These are phyloP conservation scores for Pseudonectria buxi DNA, from an alignment of 2,329 filamentous ascomycete genomes.

Conservation along the genomic window DNA sequence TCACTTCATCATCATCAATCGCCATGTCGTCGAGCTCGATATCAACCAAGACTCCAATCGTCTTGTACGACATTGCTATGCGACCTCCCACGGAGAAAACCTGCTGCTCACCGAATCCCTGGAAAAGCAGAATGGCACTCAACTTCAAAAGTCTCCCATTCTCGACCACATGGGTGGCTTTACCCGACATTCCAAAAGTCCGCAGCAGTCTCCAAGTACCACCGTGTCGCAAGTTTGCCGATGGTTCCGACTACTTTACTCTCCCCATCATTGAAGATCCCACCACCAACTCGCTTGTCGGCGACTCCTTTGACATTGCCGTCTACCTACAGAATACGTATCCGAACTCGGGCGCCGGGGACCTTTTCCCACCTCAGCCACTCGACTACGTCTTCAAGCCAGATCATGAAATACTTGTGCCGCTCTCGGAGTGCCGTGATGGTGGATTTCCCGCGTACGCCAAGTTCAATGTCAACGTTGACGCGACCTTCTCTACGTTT, in stretches of 20 bases:
- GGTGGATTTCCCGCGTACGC: slow-evolving; percentile 31
- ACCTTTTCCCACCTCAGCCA: slow-evolving; percentile 40
- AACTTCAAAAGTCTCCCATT: slow-evolving; percentile 35
- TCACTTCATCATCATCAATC: too few species aligned
- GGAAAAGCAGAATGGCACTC: slow-evolving; percentile 31
- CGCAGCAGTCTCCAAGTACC: slow-evolving; percentile 40
- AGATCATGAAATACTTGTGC: slow-evolving; percentile 21
- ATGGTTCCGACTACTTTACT: slow-evolving; percentile 54
- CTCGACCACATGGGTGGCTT: slow-evolving; percentile 39
- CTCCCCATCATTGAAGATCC: slow-evolving; percentile 50
- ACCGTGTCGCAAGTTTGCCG: slow-evolving; percentile 45
- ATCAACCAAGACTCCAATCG: slow-evolving; percentile 10
- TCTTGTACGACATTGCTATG: slow-evolving; percentile 38
- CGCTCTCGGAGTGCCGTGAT: slow-evolving; percentile 29
- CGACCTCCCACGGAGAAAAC: slow-evolving; percentile 22
- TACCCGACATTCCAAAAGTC: slow-evolving; percentile 44
- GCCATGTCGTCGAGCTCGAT: slow-evolving; percentile 5
- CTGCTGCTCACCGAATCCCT: slow-evolving; percentile 24
- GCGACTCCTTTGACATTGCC: slow-evolving; percentile 62
- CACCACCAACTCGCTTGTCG: slow-evolving; percentile 34
- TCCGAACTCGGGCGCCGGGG: slow-evolving; percentile 35
- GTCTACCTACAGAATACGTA: slow-evolving; percentile 49
- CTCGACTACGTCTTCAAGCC: slow-evolving; percentile 33
- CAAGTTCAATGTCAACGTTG: slow-evolving; percentile 48
- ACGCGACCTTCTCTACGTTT: slow-evolving; percentile 45